Evolutionary conservation across 2,329 filamentous ascomycete species (phyloP).

Genomic region (Hypoxylon sp.): DNA sequence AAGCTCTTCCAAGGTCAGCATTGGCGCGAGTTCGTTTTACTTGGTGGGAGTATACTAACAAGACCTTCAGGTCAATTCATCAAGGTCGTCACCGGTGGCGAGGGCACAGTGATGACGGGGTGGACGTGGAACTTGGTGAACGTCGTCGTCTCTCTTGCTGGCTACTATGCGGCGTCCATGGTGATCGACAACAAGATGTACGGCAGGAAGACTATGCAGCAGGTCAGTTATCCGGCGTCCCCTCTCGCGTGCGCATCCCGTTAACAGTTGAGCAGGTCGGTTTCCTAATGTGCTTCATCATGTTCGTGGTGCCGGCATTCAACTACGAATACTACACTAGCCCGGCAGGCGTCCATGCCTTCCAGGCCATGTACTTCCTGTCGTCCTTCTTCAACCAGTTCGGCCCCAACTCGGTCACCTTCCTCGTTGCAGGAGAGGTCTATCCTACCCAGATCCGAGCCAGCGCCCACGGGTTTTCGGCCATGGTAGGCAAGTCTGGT

Average conservation of each 20-base stretch:
- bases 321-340: conserved; percentile 83
- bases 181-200: conserved; percentile 97
- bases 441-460: conserved; percentile 94
- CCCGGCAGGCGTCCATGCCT: conserved; percentile 76
- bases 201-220: conserved; percentile 95
- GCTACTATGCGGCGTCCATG: conserved; percentile 90
- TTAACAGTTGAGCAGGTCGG: conserved; percentile 60
- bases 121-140: conserved; percentile 97
- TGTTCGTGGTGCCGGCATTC: conserved; percentile 92
- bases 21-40: too few relatives aligned
- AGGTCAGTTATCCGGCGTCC: conserved; percentile 47
- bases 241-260: neutral
- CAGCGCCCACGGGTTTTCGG: conserved; percentile 93
- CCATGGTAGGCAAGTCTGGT: conserved; percentile 86
- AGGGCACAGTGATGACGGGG: conserved; percentile 78
- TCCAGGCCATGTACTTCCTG: conserved; percentile 98
- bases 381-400: conserved; percentile 99
- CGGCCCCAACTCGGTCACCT: conserved; percentile 93
- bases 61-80: conserved; percentile 72
- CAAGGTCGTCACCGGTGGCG: conserved; percentile 74
- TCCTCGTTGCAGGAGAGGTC: conserved; percentile 95
- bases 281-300: conserved; percentile 91
- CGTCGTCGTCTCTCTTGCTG: conserved; percentile 81
- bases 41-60: conserved; percentile 12
- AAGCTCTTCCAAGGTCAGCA: conserved; percentile 82